Evolutionary conservation across 805 yeast species (phyloP).

Genomic region (Kodamaea kaohsiungensis): DNA sequence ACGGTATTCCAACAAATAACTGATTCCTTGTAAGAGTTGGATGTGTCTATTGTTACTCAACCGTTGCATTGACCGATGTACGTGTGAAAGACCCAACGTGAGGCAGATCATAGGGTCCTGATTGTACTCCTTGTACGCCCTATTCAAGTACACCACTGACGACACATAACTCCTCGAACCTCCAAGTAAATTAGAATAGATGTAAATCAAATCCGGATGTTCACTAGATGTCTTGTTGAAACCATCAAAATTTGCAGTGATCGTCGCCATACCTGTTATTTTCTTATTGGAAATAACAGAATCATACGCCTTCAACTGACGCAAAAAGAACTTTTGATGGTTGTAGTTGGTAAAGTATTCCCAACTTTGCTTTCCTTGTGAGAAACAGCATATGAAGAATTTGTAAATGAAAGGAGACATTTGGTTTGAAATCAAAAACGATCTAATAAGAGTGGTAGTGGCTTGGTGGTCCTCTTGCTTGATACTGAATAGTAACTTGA

Average conservation of each 20-base stretch:
- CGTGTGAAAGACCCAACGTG: conserved; percentile 73
- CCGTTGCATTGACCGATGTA: conserved; percentile 91
- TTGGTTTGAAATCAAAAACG: conserved; percentile 65
- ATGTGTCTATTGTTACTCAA: conserved; percentile 82
- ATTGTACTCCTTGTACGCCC: conserved; percentile 66
- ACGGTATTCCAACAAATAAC: conserved; percentile 72
- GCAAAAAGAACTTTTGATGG: conserved; percentile 84
- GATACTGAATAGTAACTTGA: conserved; percentile 62
- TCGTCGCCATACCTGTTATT: conserved; percentile 78
- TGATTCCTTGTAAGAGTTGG: conserved; percentile 84
- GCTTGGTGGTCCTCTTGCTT: conserved; percentile 50
- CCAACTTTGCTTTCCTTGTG: conserved; percentile 59
- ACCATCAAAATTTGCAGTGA: conserved; percentile 53
- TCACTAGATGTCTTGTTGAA: conserved; percentile 34
- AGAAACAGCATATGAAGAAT: conserved; percentile 65
- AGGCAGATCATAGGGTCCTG: conserved; percentile 80
- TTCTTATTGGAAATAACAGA: conserved; percentile 53
- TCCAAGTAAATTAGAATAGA: conserved; percentile 79
- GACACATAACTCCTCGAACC: conserved; percentile 83
- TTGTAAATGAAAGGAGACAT: conserved; percentile 70
- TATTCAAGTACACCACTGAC: conserved; percentile 71
- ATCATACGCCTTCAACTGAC: conserved; percentile 90
- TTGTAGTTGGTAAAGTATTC: conserved; percentile 72
- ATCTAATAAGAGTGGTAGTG: conserved; percentile 60
- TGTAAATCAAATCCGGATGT: conserved; percentile 69